Evolutionary conservation across 1,284 basidiomycete genomes (phyloP).

Genomic region (Ceratobasidium sp.): DNA sequence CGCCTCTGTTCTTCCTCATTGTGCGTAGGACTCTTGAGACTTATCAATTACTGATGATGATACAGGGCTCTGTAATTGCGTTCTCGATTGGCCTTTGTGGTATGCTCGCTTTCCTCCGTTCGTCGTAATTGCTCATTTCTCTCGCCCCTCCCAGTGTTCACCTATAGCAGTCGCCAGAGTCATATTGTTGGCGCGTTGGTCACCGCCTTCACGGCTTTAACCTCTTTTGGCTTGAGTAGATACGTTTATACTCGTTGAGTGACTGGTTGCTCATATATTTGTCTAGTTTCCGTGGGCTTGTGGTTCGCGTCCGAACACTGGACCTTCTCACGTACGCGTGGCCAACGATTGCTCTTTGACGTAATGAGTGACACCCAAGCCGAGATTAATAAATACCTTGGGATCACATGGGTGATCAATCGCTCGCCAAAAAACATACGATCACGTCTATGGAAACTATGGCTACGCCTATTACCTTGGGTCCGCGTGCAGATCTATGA

Average conservation of each 20-base stretch:
- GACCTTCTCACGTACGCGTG: constrained; percentile 69
- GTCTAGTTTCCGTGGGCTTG: constrained; percentile 73
- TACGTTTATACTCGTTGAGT: neutral
- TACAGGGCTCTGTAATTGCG: constrained; percentile 69
- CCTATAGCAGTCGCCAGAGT: constrained; percentile 60
- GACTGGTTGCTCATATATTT: neutral
- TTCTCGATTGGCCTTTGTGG: constrained; percentile 76
- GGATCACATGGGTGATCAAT: constrained; percentile 48
- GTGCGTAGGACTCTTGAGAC: no score
- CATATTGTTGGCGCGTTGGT: constrained; percentile 75
- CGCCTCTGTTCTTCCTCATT: constrained; percentile 78
- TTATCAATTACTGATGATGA: no score
- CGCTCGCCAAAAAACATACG: constrained; percentile 45
- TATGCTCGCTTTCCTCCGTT: constrained; percentile 73
- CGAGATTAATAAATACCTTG: constrained; percentile 61
- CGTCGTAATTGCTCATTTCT: constrained; percentile 24
- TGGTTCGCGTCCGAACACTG: constrained; percentile 84
- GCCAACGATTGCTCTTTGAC: constrained; percentile 81
- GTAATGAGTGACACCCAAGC: constrained; percentile 68
- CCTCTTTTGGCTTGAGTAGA: constrained; percentile 70
- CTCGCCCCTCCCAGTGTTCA: constrained; percentile 31
- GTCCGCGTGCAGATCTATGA: constrained; percentile 6
- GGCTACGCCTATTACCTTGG: neutral
- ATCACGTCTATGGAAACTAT: neutral
- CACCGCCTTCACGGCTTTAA: constrained; percentile 78